Evolutionary conservation across 768 basidiomycete species (phyloP).

Genomic region (Lactarius quietus): DNA sequence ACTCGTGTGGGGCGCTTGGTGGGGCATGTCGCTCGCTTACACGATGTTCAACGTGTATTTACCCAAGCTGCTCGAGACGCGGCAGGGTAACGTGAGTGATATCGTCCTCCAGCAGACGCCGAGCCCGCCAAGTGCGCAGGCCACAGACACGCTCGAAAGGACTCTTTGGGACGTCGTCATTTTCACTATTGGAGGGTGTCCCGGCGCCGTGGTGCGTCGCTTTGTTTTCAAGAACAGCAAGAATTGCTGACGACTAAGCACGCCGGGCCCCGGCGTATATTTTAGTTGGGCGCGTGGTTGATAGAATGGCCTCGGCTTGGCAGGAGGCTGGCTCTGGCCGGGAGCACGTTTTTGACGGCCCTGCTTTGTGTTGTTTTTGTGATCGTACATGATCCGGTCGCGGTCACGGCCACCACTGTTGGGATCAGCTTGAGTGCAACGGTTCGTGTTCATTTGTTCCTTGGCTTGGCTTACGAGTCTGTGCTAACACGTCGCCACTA

Average conservation of each 20-base stretch:
- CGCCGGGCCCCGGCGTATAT: too few relatives aligned
- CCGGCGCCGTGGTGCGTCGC: slow-evolving; percentile 69
- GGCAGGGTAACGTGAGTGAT: slow-evolving; percentile 30
- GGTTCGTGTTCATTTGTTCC: slow-evolving; percentile 36
- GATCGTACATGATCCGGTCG: slow-evolving; percentile 50
- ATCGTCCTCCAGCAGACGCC: too few relatives aligned
- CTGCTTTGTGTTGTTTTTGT: slow-evolving; percentile 71
- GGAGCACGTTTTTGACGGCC: slow-evolving; percentile 72
- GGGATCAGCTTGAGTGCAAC: slow-evolving; percentile 77
- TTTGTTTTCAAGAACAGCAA: too few relatives aligned
- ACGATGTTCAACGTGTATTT: slow-evolving; percentile 94
- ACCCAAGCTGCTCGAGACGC: slow-evolving; percentile 78
- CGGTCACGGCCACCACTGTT: slow-evolving; percentile 65
- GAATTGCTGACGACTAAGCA: not conserved
- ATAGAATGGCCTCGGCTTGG: slow-evolving; percentile 64
- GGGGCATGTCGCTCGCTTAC: slow-evolving; percentile 69
- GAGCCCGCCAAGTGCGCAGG: slow-evolving; percentile 26
- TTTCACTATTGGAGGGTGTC: slow-evolving; percentile 80
- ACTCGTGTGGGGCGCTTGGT: slow-evolving; percentile 79
- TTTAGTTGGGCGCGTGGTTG: slow-evolving; percentile 79
- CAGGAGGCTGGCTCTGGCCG: slow-evolving; percentile 66
- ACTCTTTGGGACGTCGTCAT: slow-evolving; percentile 85
- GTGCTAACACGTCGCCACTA: not conserved
- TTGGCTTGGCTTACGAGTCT: not conserved
- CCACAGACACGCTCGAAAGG: slow-evolving; percentile 48